Base-by-base conservation (phyloP, 192 early-diverging fungal species). In the Coemansia asiatica region DNA sequence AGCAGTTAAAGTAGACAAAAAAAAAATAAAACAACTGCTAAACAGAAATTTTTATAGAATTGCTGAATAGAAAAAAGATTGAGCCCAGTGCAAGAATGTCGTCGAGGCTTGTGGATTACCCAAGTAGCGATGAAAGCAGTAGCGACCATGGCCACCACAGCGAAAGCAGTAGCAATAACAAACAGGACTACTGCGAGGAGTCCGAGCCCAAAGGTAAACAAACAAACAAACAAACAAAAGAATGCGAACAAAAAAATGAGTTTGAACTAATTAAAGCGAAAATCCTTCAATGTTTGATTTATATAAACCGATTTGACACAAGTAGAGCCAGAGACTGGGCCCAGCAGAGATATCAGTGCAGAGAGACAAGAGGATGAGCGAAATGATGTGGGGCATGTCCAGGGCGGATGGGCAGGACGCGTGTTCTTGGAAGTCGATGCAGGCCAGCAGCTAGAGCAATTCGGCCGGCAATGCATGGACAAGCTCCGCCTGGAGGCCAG, bases 341-440 rank as follows among this genome's bases (percentile, higher is more conserved):
- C 40, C 40, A 12, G 35, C 6, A 10, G 16, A 4, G 2, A 13
- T 13, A 13, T 18, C 40, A 13, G 5, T 6, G 40, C 4, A 12
- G 23, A 31, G 26, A 56, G 18, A 55, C 51, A 53, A n/a, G 36
- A 26, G 51, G 38, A 55, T 16, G 25, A 55, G 53, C 9, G 25
- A 15, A 25, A 38, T 22, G 66, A 67, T 46, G 48, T 38, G 56
- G 78, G 78, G 7, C 78, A 81, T 38, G 78, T 75, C 31, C 40
- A 33, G 21, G 78, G 78, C 55, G 78, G 78, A 35, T 81, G 78
- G 78, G 54, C 69, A 1, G 78, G 78, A 6, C 78, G 72, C 40
- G 66, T 81, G 27, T 56, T 63, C 16, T 33, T 81, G 73, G 47
- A 21, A 27, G 33, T 81, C 29, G 18, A 38, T 25, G 26, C 16